Evolutionary conservation across 257 asterid species (phyloP).

Genomic region (Capsicum rhomboideum): DNA sequence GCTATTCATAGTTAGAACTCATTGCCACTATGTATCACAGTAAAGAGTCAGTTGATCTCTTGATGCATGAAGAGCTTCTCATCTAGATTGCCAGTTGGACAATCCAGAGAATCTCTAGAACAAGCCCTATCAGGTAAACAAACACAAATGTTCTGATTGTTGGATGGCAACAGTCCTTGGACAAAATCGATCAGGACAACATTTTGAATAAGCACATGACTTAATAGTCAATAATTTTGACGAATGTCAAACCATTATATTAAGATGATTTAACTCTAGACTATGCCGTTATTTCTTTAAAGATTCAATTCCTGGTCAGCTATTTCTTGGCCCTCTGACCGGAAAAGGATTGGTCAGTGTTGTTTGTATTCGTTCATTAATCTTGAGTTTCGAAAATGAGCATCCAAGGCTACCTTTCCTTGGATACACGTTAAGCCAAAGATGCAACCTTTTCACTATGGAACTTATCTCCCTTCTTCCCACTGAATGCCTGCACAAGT

Average conservation of each 20-base stretch:
- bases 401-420: constrained; percentile 61
- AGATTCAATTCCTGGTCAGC: constrained; percentile 35
- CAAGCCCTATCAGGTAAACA: constrained; percentile 71
- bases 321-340: constrained; percentile 59
- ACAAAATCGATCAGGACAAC: not conserved
- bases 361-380: constrained; percentile 89
- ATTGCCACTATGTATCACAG: constrained; percentile 3
- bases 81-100: constrained; percentile 51
- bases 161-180: constrained; percentile 53
- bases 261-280: not conserved
- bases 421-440: constrained; percentile 89
- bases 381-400: constrained; percentile 92
- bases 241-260: not conserved
- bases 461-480: constrained; percentile 93
- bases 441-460: constrained; percentile 89
- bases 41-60: constrained; percentile 5
- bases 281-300: not conserved
- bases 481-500: constrained; percentile 56
- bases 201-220: not conserved
- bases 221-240: not conserved
- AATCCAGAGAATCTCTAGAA: constrained; percentile 66
- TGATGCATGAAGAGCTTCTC: constrained; percentile 13
- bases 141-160: constrained; percentile 66
- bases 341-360: constrained; percentile 80
- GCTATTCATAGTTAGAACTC: constrained; percentile 23